Conservation (phyloP, 2,329 filamentous ascomycete species). For the Helicocarpus griseus region DNA sequence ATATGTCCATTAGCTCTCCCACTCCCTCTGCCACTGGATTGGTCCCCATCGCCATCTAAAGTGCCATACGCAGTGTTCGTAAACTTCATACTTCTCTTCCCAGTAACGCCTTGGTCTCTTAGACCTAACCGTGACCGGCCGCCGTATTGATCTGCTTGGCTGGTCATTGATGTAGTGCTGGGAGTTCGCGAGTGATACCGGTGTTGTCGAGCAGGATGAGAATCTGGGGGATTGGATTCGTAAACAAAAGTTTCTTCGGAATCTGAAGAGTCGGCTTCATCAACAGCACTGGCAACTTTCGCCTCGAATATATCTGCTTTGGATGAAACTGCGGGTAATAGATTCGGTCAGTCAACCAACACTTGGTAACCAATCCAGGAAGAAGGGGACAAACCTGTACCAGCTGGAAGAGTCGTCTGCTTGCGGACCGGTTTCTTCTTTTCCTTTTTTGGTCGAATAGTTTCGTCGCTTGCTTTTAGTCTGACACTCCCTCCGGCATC, state of each 20-base stretch:
- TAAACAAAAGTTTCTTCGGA: slow-evolving; percentile 99
- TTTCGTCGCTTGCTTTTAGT: slow-evolving; percentile 86
- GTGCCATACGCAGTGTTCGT: slow-evolving; percentile 54
- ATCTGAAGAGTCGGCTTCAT: slow-evolving; percentile 92
- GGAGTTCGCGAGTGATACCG: slow-evolving; percentile 90
- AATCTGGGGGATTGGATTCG: slow-evolving; percentile 79
- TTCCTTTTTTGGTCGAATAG: slow-evolving; percentile 87
- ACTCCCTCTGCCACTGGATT: slow-evolving; percentile 51
- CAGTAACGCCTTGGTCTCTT: slow-evolving; percentile 52
- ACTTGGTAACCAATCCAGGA: not conserved
- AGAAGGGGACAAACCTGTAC: slow-evolving; percentile 13
- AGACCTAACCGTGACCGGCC: slow-evolving; percentile 54
- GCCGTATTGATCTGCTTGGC: slow-evolving; percentile 37
- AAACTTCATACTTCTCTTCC: slow-evolving; percentile 96
- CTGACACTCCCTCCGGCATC: slow-evolving; percentile 64
- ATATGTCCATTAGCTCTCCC: slow-evolving; percentile 50
- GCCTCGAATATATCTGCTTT: slow-evolving; percentile 98
- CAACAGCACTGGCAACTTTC: slow-evolving; percentile 89
- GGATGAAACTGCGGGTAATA: slow-evolving; percentile 59
- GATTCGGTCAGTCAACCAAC: slow-evolving; percentile 16
- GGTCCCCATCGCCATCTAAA: slow-evolving; percentile 56
- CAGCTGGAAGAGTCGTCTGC: slow-evolving; percentile 44
- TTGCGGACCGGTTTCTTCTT: slow-evolving; percentile 74
- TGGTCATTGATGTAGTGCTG: slow-evolving; percentile 70
- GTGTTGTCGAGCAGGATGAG: slow-evolving; percentile 47